These are phyloP conservation scores for Mitragyna speciosa DNA, from an alignment of 257 asterid species.

Conservation along the genomic window DNA sequence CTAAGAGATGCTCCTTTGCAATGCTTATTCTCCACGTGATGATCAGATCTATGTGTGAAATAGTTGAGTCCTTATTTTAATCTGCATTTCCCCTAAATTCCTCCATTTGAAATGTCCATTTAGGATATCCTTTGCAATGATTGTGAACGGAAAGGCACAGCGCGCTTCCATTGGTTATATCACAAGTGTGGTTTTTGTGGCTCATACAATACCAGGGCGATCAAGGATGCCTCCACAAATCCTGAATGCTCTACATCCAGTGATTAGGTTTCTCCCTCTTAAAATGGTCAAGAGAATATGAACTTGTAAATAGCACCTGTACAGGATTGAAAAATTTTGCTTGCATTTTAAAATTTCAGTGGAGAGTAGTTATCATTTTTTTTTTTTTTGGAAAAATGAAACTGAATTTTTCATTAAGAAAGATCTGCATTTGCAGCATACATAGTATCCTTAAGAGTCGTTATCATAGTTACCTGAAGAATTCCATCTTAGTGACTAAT, in stretches of 20 bases:
- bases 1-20: not conserved
- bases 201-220: conserved; percentile 48
- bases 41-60: not conserved
- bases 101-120: not conserved
- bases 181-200: conserved; percentile 45
- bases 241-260: conserved; percentile 24
- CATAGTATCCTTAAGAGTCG: no score
- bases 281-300: not conserved
- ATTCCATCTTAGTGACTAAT: not conserved
- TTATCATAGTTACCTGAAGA: not conserved
- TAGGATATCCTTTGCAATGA: conserved; percentile 52
- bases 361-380: not conserved
- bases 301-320: conserved; percentile 25
- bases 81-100: not conserved
- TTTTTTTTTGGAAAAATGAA: no score
- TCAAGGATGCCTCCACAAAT: conserved; percentile 19
- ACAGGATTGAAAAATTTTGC: conserved; percentile 13
- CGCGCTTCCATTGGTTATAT: conserved; percentile 49
- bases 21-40: not conserved
- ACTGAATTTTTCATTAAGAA: no score
- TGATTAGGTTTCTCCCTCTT: conserved; percentile 17
- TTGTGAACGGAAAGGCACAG: conserved; percentile 37
- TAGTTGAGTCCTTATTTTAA: not conserved
- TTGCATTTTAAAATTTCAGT: not conserved
- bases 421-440: no score